Evolutionary conservation across 2,329 filamentous ascomycete species (phyloP).

Genomic region (Botrytis sinoallii): DNA sequence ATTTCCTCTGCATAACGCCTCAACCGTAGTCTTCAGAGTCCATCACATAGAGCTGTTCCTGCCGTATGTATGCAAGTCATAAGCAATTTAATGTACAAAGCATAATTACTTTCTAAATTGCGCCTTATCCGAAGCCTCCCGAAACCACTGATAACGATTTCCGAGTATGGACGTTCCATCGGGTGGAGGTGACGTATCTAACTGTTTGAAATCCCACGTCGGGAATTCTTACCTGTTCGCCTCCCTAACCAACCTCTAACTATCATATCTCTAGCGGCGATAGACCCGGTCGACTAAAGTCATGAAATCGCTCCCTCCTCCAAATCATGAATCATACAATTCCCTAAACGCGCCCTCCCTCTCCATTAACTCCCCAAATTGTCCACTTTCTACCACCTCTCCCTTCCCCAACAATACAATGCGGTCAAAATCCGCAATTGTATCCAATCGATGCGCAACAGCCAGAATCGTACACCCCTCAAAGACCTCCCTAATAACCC

Average conservation of each 20-base stretch:
- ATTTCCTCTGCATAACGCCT: conserved; percentile 1
- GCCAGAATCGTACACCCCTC: conserved; percentile 51
- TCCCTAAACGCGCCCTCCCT: conserved; percentile 38
- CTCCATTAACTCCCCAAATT: conserved; percentile 1
- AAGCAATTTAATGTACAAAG: background rate
- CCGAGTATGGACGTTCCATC: background rate
- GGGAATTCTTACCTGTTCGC: background rate
- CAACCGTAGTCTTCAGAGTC: background rate
- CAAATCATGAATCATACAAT: conserved; percentile 23
- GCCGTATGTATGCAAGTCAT: background rate
- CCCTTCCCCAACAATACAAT: conserved; percentile 17
- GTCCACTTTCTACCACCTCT: conserved; percentile 9
- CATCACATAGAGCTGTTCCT: background rate
- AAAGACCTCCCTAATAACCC: conserved; percentile 53
- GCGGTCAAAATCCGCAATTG: conserved; percentile 46
- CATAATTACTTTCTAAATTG: background rate
- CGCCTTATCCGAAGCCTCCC: background rate
- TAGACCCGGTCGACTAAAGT: background rate
- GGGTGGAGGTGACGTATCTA: background rate
- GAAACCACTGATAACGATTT: background rate
- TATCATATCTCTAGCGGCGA: background rate
- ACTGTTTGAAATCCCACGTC: background rate
- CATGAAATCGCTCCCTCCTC: background rate
- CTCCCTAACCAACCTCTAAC: background rate
- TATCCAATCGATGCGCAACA: conserved; percentile 42